A percentile compares a stretch with the other conserved stretches of the same genome.
These are phyloP conservation scores for Paramecium tetraurelia DNA, from an alignment of 73 alveolate species.

Conservation along the genomic window DNA sequence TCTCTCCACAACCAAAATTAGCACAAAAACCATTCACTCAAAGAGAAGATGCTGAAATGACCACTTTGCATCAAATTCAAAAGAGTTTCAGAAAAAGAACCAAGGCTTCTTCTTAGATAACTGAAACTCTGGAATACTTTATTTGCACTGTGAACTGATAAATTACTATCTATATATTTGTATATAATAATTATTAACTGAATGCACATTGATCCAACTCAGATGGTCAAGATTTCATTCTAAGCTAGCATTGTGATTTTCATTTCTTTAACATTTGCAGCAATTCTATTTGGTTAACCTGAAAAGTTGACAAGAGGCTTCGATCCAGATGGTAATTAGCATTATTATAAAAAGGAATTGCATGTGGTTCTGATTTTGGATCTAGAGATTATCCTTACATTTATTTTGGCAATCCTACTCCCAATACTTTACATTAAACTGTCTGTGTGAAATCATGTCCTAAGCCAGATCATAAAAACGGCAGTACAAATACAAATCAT, in stretches of 20 bases:
- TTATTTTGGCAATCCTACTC: constrained; percentile 45
- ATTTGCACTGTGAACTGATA: not conserved
- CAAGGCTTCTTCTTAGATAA: not conserved
- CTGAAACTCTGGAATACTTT: not conserved
- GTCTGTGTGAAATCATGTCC: constrained; percentile 59
- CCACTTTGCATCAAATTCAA: not conserved
- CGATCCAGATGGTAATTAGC: constrained; percentile 21
- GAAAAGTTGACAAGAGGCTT: not conserved
- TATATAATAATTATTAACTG: not conserved
- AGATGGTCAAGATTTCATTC: not conserved
- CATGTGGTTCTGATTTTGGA: constrained; percentile 52
- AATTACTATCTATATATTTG: not conserved
- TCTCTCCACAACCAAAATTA: not conserved
- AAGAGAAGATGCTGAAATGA: not conserved
- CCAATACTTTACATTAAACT: not conserved
- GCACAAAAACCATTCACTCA: not conserved
- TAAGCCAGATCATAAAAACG: not conserved
- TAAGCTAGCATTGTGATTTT: not conserved
- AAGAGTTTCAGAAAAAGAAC: not conserved
- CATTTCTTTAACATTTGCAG: not conserved
- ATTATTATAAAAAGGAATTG: not conserved
- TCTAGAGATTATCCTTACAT: constrained; percentile 44
- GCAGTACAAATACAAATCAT: not conserved
- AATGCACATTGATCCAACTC: not conserved
- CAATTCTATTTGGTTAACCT: not conserved